These are phyloP conservation scores for Botrytis elliptica DNA, from an alignment of 2,329 filamentous ascomycete species.

Conservation along the genomic window DNA sequence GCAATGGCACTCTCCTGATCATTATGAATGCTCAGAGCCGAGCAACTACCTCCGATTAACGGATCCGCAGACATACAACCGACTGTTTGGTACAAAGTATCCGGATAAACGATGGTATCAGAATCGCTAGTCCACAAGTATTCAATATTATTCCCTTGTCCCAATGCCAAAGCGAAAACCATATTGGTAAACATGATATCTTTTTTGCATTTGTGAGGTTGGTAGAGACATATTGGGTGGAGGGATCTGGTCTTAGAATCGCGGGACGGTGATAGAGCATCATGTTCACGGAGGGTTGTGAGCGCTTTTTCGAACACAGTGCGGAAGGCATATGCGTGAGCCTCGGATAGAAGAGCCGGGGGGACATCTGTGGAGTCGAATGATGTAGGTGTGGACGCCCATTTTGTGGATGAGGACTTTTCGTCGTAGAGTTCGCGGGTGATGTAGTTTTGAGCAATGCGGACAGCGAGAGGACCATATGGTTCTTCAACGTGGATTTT, in stretches of 20 bases:
- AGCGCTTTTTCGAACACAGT: conserved; percentile 24
- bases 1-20: conserved; percentile 37
- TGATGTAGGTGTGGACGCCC: background rate
- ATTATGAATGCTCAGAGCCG: conserved; percentile 41
- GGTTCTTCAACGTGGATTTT: conserved; percentile 28
- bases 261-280: conserved; percentile 11
- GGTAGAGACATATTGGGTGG: conserved; percentile 37
- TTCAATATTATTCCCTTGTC: conserved; percentile 39
- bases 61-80: conserved; percentile 40
- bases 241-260: conserved; percentile 7
- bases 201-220: conserved; percentile 43
- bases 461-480: conserved; percentile 24
- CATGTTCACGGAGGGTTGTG: conserved; percentile 21
- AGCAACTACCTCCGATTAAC: conserved; percentile 39
- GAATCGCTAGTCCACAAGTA: conserved; percentile 43
- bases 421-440: conserved; percentile 22
- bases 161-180: conserved; percentile 39
- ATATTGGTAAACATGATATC: conserved; percentile 43
- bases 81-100: conserved; percentile 30
- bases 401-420: conserved; percentile 15
- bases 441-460: conserved; percentile 25
- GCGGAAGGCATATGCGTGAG: conserved; percentile 23
- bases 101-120: conserved; percentile 32
- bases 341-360: conserved; percentile 22
- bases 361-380: conserved; percentile 19